These are phyloP conservation scores for Aspergillus wentii DNA, from an alignment of 495 filamentous ascomycete species.

Conservation along the genomic window DNA sequence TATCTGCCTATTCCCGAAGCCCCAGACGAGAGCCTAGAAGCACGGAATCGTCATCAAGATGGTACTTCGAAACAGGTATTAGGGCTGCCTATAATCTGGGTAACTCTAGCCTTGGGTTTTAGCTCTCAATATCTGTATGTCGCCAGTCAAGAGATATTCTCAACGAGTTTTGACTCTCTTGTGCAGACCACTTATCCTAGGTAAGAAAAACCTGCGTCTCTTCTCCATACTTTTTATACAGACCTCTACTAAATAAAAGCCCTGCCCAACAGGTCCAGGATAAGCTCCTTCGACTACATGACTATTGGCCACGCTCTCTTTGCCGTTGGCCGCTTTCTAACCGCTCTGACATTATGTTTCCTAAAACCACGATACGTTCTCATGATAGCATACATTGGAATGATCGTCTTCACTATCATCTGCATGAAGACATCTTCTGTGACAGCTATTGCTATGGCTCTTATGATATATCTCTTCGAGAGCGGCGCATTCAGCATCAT, in stretches of 20 bases:
- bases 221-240: too few relatives aligned
- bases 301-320: constrained; percentile 58
- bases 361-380: constrained; percentile 61
- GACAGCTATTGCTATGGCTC: constrained; percentile 17
- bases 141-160: constrained; percentile 58
- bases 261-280: constrained; percentile 15
- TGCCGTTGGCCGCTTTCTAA: constrained; percentile 57
- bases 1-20: constrained; percentile 64
- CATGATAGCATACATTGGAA: constrained; percentile 48
- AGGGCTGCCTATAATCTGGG: constrained; percentile 49
- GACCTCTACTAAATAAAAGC: too few relatives aligned
- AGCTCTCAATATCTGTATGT: constrained; percentile 63
- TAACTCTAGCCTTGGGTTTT: constrained; percentile 53
- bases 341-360: constrained; percentile 48
- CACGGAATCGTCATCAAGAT: constrained; percentile 41
- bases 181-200: constrained; percentile 29
- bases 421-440: constrained; percentile 47
- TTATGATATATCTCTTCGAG: constrained; percentile 61
- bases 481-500: constrained; percentile 63
- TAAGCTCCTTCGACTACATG: constrained; percentile 38
- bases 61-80: constrained; percentile 43
- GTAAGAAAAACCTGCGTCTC: too few relatives aligned
- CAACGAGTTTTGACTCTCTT: constrained; percentile 39
- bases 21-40: constrained; percentile 60
- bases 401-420: constrained; percentile 51